Conservation (phyloP, 2,329 filamentous ascomycete species). For the Fusarium sublunatum region DNA sequence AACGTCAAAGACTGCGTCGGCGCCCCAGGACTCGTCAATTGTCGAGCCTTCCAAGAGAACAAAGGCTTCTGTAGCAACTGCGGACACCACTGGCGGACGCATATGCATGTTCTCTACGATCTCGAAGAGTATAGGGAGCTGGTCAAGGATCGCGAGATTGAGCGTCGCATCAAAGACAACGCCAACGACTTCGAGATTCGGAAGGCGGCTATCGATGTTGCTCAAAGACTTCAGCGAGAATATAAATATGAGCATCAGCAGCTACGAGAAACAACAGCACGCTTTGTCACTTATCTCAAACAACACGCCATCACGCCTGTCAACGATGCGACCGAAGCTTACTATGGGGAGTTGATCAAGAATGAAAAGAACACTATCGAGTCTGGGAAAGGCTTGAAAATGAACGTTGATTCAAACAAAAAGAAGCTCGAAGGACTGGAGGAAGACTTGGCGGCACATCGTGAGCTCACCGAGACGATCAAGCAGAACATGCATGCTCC, state of each 20-base stretch:
- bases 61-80: constrained; percentile 1
- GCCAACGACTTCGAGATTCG: constrained; percentile 11
- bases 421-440: constrained; percentile 15
- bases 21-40: constrained; percentile 2
- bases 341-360: constrained; percentile 20
- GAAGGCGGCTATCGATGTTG: neutral
- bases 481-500: constrained; percentile 17
- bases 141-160: constrained; percentile 20
- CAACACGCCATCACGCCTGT: constrained; percentile 4
- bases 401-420: constrained; percentile 5
- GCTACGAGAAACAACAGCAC: constrained; percentile 9
- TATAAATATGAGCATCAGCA: constrained; percentile 8
- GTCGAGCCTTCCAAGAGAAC: constrained; percentile 3
- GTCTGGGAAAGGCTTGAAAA: neutral
- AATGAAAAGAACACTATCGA: constrained; percentile 10
- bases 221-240: neutral
- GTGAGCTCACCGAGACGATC: constrained; percentile 27
- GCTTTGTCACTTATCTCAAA: constrained; percentile 19
- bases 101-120: constrained; percentile 28
- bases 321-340: constrained; percentile 20
- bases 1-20: constrained; percentile 12
- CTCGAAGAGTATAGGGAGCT: constrained; percentile 1
- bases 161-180: neutral
- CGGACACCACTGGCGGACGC: constrained; percentile 19
- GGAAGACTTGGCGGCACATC: constrained; percentile 14